phyloP scores from a whole-genome alignment of 345 rosid genomes.

The Schrenkiella parvula region DNA sequence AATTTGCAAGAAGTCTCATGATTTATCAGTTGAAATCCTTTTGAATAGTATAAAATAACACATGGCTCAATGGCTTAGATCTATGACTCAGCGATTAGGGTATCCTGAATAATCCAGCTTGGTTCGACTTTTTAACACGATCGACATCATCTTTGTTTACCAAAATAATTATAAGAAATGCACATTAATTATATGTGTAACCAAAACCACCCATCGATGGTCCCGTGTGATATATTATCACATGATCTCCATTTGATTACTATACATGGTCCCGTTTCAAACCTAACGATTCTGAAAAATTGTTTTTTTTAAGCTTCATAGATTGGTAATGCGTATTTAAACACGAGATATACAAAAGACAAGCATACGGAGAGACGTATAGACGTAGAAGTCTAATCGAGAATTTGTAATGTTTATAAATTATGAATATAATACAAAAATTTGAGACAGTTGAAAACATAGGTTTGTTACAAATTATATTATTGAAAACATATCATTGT shows the following conservation, averaged over 20 bases:
- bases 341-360: conserved; percentile 15
- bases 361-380: conserved; percentile 11
- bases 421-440: not conserved
- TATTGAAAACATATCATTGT: not conserved
- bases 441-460: not conserved
- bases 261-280: conserved; percentile 10
- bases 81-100: not conserved
- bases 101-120: not conserved
- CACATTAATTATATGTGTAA: conserved; percentile 1
- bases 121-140: conserved; percentile 14
- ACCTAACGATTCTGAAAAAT: conserved; percentile 5
- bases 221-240: conserved; percentile 18
- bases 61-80: not conserved
- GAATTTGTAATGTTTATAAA: not conserved
- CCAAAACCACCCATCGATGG: conserved; percentile 21
- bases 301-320: not conserved
- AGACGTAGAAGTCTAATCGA: not conserved
- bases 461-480: not conserved
- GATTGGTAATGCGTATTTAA: not conserved
- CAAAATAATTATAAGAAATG: not conserved
- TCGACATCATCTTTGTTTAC: not conserved
- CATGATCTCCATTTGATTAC: not conserved
- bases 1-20: not conserved
- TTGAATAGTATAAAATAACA: not conserved
- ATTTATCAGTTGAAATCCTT: not conserved